Evolutionary conservation across 163 green algal genomes (phyloP).

Genomic region (Chlamydomonas reinhardtii): DNA sequence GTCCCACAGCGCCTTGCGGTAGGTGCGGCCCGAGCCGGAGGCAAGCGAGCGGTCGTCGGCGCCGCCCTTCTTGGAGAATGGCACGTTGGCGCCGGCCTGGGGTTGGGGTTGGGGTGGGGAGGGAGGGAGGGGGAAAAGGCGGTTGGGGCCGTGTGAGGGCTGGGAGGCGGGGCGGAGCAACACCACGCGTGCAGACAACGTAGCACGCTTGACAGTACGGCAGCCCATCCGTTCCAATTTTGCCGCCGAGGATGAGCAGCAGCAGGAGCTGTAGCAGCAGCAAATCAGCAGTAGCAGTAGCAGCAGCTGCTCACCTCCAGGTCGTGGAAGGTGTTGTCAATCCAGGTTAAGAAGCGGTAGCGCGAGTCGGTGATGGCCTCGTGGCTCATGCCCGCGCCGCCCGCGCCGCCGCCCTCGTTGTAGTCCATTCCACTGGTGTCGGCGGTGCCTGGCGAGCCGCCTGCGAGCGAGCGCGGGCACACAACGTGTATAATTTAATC

Average conservation of each 20-base stretch:
- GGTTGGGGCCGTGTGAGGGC: too few species aligned
- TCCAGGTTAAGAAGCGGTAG: constrained; percentile 69
- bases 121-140: too few species aligned
- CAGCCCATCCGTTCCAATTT: too few species aligned
- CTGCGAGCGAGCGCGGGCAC: too few species aligned
- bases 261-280: too few species aligned
- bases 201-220: too few species aligned
- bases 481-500: too few species aligned
- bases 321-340: constrained; percentile 70
- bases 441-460: background rate
- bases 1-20: constrained; percentile 62
- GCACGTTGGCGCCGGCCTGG: constrained; percentile 16
- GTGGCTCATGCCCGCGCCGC: constrained; percentile 5
- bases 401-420: background rate
- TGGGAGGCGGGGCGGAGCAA: too few species aligned
- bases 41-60: constrained; percentile 21
- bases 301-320: constrained; percentile 17
- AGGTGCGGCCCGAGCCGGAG: background rate
- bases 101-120: background rate
- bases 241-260: too few species aligned
- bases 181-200: too few species aligned
- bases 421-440: background rate
- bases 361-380: constrained; percentile 42
- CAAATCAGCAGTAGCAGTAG: too few species aligned
- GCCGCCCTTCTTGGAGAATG: constrained; percentile 4